phyloP scores from a whole-genome alignment of 2,329 filamentous ascomycete genomes.

The Diplodia scrobiculata region DNA sequence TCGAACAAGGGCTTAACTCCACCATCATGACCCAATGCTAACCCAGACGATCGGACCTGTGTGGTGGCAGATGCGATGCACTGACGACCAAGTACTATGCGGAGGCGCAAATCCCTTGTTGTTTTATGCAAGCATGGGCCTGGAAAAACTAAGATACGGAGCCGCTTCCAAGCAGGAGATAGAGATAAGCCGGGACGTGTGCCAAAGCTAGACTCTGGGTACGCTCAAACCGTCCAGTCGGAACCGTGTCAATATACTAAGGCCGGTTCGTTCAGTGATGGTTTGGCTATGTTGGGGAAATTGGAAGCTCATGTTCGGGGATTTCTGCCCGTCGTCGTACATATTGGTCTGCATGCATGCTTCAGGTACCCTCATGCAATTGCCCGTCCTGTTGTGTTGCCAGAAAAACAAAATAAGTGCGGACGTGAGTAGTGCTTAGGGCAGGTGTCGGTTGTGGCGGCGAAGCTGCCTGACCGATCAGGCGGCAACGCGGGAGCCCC shows the following conservation, averaged over 20 bases:
- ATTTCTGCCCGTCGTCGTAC: background rate
- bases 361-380: background rate
- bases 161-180: background rate
- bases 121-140: background rate
- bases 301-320: background rate
- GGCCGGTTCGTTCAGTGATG: background rate
- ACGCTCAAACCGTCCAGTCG: background rate
- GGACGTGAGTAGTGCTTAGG: background rate
- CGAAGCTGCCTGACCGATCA: background rate
- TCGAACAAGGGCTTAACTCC: background rate
- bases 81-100: background rate
- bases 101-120: background rate
- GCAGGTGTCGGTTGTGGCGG: background rate
- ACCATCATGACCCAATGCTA: too few relatives aligned
- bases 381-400: background rate
- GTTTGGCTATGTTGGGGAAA: background rate
- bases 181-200: background rate
- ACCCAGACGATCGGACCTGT: too few relatives aligned
- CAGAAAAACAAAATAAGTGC: background rate
- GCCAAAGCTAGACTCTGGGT: background rate
- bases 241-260: background rate
- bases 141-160: background rate
- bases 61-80: too few relatives aligned
- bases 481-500: background rate
- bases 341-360: background rate